A percentile compares a stretch with the other conserved stretches of the same genome.
These are phyloP conservation scores for Diplodia mutila DNA, from an alignment of 2,329 filamentous ascomycete species.

Conservation along the genomic window DNA sequence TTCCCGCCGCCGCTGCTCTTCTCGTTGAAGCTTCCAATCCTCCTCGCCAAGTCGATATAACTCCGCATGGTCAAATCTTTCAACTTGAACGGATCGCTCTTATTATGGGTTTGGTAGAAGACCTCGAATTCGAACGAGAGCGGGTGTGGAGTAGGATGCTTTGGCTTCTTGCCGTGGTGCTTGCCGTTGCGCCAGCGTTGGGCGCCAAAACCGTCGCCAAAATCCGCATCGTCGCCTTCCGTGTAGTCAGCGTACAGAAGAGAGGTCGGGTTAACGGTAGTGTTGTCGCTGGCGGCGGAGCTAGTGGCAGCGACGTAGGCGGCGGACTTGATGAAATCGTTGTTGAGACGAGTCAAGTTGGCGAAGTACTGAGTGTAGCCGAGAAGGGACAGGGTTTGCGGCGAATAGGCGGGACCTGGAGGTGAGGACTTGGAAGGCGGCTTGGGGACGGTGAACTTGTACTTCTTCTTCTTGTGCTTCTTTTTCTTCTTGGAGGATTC, in stretches of 20 bases:
- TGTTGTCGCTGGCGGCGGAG: slow-evolving; percentile 27
- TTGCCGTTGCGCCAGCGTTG: slow-evolving; percentile 67
- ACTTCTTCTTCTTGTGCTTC: slow-evolving; percentile 41
- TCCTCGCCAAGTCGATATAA: slow-evolving; percentile 76
- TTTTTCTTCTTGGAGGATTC: slow-evolving; percentile 53
- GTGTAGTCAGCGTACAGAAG: slow-evolving; percentile 27
- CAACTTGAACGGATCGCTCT: slow-evolving; percentile 74
- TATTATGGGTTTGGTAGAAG: slow-evolving; percentile 78
- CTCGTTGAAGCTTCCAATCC: slow-evolving; percentile 61
- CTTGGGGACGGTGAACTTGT: slow-evolving; percentile 61
- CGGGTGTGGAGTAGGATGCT: slow-evolving; percentile 59
- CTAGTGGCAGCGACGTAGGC: slow-evolving; percentile 28
- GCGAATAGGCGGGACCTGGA: slow-evolving; percentile 88
- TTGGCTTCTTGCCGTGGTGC: slow-evolving; percentile 56
- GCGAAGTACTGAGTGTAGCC: slow-evolving; percentile 91
- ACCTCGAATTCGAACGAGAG: slow-evolving; percentile 73
- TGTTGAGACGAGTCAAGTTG: slow-evolving; percentile 90
- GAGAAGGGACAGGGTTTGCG: slow-evolving; percentile 76
- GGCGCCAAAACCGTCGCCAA: slow-evolving; percentile 33
- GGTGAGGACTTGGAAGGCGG: slow-evolving; percentile 72
- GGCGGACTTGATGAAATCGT: slow-evolving; percentile 56
- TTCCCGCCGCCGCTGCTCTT: slow-evolving; percentile 27
- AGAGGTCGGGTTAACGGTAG: background rate
- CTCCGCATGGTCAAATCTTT: slow-evolving; percentile 83
- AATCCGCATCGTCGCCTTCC: slow-evolving; percentile 34